Evolutionary conservation across 345 rosid species (phyloP), one percentile per base, ranked within the genome.

Genomic region (Eucalyptus shirleyi): DNA sequence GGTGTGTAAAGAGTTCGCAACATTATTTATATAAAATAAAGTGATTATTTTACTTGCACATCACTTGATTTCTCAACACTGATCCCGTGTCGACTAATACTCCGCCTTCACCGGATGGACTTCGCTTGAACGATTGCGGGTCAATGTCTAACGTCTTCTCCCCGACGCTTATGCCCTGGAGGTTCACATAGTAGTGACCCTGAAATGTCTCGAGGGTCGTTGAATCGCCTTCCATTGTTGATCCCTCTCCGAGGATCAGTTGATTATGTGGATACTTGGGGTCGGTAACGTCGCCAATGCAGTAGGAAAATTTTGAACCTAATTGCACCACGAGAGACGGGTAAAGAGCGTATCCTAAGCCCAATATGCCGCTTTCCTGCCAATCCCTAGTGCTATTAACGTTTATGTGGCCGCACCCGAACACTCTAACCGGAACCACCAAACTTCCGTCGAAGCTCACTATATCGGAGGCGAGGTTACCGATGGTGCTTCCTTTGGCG

Each of bases 31-130:
- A n/a, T n/a, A n/a, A n/a, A n/a, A n/a, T n/a, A n/a, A n/a, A n/a
- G n/a, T n/a, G n/a, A n/a, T n/a, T n/a, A n/a, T n/a, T n/a, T n/a
- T n/a, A n/a, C n/a, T n/a, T n/a, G n/a, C n/a, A n/a, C n/a, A n/a
- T n/a, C n/a, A n/a, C n/a, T n/a, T n/a, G n/a, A n/a, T n/a, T n/a
- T n/a, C n/a, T n/a, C n/a, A n/a, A n/a, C n/a, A n/a, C n/a, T n/a
- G 97, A 92, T 12, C 97, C 96, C 0, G 94, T 90, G 90, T 96
- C 94, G 12, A 96, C 90, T 32, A 94, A 59, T 21, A 92, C 93
- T 32, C 94, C 93, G 9, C 89, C 89, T 62, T 45, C 44, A 18
- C 82, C 82, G 6, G 44, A 87, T 50, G 53, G 86, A 88, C 67
- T 86, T 59, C 88, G 90, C 34, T 14, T 90, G 89, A 94, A 94